A percentile compares a stretch with the other conserved stretches of the same genome.
phyloP scores from a whole-genome alignment of 768 basidiomycete species.

The Panellus pusillus region DNA sequence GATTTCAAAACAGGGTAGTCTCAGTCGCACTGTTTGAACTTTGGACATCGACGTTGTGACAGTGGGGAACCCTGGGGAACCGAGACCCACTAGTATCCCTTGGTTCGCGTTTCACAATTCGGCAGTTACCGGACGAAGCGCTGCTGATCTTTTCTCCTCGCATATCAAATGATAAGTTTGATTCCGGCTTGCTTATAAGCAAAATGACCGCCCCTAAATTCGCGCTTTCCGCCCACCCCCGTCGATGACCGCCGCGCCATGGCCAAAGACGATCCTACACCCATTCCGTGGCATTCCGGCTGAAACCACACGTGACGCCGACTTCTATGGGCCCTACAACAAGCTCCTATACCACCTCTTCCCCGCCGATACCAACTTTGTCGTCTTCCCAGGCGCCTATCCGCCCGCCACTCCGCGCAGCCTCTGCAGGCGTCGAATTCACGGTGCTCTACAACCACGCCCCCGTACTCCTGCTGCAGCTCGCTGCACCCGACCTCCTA shows the following conservation, averaged over 20 bases:
- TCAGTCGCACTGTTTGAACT: too few relatives aligned
- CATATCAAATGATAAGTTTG: too few relatives aligned
- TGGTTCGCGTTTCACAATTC: too few relatives aligned
- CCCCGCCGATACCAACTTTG: slow-evolving; percentile 33
- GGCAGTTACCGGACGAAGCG: too few relatives aligned
- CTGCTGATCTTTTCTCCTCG: too few relatives aligned
- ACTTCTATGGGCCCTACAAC: slow-evolving; percentile 31
- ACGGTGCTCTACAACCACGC: slow-evolving; percentile 27
- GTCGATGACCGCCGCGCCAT: background rate
- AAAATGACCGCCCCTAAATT: too few relatives aligned
- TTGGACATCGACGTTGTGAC: too few relatives aligned
- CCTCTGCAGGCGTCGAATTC: slow-evolving; percentile 17
- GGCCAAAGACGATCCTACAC: slow-evolving; percentile 4
- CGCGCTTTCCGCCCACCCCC: too few relatives aligned
- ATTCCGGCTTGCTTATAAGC: too few relatives aligned
- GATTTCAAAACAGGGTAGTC: too few relatives aligned
- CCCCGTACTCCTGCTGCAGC: slow-evolving; percentile 34
- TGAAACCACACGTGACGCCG: background rate
- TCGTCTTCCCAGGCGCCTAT: slow-evolving; percentile 30
- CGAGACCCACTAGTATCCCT: too few relatives aligned
- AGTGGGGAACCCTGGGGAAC: too few relatives aligned
- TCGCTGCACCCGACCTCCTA: slow-evolving; percentile 26
- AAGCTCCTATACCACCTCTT: slow-evolving; percentile 37
- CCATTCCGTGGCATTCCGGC: background rate
- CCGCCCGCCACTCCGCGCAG: slow-evolving; percentile 10